Conservation (phyloP, 202 grass and related monocot species). For the Thinopyrum obtusiflorum region DNA sequence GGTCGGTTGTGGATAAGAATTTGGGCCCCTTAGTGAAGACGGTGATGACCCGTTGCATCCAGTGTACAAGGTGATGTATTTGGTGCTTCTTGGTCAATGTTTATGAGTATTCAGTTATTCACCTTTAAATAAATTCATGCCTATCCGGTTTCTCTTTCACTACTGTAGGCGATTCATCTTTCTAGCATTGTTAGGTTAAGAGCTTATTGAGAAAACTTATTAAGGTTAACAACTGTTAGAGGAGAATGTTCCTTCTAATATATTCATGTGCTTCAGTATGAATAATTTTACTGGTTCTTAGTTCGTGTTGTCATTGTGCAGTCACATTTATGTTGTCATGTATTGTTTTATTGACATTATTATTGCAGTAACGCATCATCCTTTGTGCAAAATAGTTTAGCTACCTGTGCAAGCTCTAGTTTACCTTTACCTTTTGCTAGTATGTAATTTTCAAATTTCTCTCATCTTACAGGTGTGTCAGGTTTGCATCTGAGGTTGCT, state of each 20-base stretch:
- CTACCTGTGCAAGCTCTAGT: neutral
- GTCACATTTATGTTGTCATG: neutral
- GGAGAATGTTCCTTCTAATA: neutral
- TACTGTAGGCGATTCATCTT: neutral
- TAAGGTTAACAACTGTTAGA: neutral
- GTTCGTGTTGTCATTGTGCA: neutral
- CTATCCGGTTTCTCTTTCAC: neutral
- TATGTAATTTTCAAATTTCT: conserved; percentile 26
- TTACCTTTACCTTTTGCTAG: neutral
- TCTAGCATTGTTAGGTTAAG: neutral
- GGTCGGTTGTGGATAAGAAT: conserved; percentile 98
- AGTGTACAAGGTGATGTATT: conserved; percentile 80
- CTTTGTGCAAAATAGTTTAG: neutral
- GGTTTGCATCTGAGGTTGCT: conserved; percentile 91
- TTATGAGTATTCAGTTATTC: neutral
- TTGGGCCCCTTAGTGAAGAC: conserved; percentile 95
- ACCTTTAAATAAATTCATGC: neutral
- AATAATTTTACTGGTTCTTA: neutral
- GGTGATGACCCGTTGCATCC: conserved; percentile 99
- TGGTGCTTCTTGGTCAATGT: neutral
- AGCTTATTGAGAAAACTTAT: neutral
- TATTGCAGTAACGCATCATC: neutral
- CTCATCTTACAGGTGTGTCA: conserved; percentile 61
- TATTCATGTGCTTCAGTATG: neutral
- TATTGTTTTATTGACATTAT: neutral